Evolutionary conservation across 768 basidiomycete species (phyloP).

Genomic region (Chalciporus sphaerocephalus): DNA sequence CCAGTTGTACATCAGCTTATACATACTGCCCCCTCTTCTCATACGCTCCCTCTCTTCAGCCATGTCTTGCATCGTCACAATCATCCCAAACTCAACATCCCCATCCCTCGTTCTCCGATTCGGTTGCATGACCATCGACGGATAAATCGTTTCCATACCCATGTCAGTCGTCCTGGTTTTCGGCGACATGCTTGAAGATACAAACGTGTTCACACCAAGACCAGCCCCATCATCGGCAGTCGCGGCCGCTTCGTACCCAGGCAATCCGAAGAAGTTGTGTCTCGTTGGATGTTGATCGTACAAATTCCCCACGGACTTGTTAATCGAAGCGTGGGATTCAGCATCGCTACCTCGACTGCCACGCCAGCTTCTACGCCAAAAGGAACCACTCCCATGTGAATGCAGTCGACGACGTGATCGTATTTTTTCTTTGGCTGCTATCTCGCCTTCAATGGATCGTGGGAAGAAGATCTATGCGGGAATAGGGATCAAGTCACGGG

Average conservation of each 20-base stretch:
- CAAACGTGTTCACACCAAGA: too few species aligned
- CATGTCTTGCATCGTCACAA: slow-evolving; percentile 35
- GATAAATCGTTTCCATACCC: slow-evolving; percentile 9
- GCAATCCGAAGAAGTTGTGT: slow-evolving; percentile 5
- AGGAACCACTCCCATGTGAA: slow-evolving; percentile 14
- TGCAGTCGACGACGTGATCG: slow-evolving; percentile 18
- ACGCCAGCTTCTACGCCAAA: not conserved
- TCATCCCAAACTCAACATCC: slow-evolving; percentile 17
- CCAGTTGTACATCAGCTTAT: slow-evolving; percentile 59
- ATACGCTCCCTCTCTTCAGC: slow-evolving; percentile 44
- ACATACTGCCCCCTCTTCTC: slow-evolving; percentile 28
- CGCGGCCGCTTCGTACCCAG: slow-evolving; percentile 33
- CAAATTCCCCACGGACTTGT: not conserved
- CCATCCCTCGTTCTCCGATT: slow-evolving; percentile 25
- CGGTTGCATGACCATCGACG: slow-evolving; percentile 18
- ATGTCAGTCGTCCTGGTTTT: slow-evolving; percentile 32
- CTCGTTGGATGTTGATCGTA: not conserved
- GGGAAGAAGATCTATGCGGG: slow-evolving; percentile 73
- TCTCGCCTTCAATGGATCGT: slow-evolving; percentile 66
- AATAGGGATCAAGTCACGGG: not conserved
- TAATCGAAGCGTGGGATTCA: slow-evolving; percentile 14
- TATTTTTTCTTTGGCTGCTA: slow-evolving; percentile 46
- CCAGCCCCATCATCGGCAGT: not conserved
- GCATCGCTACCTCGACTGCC: not conserved
- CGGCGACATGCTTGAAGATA: not conserved